These are phyloP conservation scores for Backusella macrospora DNA, from an alignment of 192 early-diverging fungal genomes.

Conservation along the genomic window DNA sequence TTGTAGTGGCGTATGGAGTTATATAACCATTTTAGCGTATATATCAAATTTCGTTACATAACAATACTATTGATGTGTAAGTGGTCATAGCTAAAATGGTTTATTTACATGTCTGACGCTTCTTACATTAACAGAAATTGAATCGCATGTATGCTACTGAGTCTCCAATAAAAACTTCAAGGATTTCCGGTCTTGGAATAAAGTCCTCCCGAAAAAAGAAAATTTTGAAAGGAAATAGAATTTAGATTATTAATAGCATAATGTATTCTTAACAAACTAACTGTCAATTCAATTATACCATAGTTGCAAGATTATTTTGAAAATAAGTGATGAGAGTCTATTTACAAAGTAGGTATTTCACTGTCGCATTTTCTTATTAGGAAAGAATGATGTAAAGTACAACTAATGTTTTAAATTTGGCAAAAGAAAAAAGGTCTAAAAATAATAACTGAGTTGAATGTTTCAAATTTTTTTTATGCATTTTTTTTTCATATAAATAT, in stretches of 20 bases:
- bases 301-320: not conserved
- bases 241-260: not conserved
- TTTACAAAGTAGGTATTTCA: not conserved
- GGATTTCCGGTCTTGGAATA: slow-evolving; percentile 1
- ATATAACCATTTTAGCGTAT: slow-evolving; percentile 12
- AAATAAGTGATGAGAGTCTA: not conserved
- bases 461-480: slow-evolving; percentile 11
- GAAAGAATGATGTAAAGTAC: slow-evolving; percentile 1
- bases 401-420: not conserved
- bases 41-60: not conserved
- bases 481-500: slow-evolving; percentile 12
- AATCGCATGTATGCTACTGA: not conserved
- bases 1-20: not conserved
- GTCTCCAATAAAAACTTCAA: not conserved
- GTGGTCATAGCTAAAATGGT: slow-evolving; percentile 1
- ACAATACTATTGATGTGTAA: not conserved
- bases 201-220: not conserved
- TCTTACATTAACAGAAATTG: no score
- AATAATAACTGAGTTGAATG: not conserved
- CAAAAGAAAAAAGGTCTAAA: slow-evolving; percentile 5
- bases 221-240: not conserved
- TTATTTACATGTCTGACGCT: not conserved
- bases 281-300: not conserved
- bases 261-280: not conserved
- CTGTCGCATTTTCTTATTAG: not conserved